Conservation (phyloP, 2,329 filamentous ascomycete genomes). For the Fusarium sacchari region DNA sequence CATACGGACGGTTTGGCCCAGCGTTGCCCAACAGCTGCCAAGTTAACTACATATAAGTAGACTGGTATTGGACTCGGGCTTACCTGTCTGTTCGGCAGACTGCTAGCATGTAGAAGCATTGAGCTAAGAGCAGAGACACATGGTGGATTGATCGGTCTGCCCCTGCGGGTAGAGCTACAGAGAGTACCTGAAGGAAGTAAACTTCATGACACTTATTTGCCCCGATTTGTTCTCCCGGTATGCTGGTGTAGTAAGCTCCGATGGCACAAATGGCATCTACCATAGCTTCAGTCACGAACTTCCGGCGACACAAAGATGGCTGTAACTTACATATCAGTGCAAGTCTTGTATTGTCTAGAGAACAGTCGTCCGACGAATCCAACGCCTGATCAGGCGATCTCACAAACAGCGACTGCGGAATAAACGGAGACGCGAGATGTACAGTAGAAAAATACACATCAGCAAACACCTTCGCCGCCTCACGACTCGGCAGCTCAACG, state of each 20-base stretch:
- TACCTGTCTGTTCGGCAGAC: background rate
- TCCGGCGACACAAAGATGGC: background rate
- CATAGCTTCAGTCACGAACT: background rate
- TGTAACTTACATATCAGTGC: background rate
- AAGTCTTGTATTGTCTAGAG: background rate
- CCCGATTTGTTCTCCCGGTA: background rate
- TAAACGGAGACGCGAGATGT: background rate
- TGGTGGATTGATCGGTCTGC: background rate
- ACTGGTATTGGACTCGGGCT: rapidly evolving
- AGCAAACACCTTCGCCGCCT: background rate
- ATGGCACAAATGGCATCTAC: background rate
- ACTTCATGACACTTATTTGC: background rate
- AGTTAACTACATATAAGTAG: background rate
- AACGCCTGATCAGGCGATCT: background rate
- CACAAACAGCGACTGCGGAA: background rate
- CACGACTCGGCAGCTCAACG: background rate
- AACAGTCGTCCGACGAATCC: background rate
- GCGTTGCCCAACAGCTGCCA: background rate
- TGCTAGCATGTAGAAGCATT: background rate
- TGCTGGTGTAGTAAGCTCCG: background rate
- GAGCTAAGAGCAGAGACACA: background rate
- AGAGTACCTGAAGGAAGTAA: background rate
- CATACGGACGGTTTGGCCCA: background rate
- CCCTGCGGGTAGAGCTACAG: background rate
- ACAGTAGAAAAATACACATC: background rate